phyloP scores from a whole-genome alignment of 225 moss, liverwort and hornwort genomes.

The Ulota crispa region DNA sequence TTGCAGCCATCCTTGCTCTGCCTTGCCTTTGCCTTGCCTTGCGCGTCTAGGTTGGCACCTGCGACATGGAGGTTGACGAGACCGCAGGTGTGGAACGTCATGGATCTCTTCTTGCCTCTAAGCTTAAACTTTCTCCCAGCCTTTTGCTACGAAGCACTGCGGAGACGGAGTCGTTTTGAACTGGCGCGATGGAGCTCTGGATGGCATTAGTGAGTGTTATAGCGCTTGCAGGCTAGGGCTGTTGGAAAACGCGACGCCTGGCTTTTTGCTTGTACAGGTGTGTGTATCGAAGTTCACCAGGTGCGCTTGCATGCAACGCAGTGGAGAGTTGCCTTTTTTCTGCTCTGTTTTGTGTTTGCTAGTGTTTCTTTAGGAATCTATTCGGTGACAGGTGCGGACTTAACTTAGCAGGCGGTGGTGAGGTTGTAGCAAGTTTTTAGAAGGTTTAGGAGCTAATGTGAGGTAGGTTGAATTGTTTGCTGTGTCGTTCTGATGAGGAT shows the following conservation, averaged over 20 bases:
- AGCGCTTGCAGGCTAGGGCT: conserved; percentile 15
- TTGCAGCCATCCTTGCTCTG: neutral
- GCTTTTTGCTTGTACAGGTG: conserved; percentile 22
- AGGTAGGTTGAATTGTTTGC: neutral
- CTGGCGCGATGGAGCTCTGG: neutral
- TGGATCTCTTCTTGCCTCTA: neutral
- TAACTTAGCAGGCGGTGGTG: too few species aligned
- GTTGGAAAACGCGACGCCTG: neutral
- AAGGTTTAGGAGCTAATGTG: conserved; percentile 20
- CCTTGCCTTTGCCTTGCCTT: neutral
- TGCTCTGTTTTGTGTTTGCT: neutral
- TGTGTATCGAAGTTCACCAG: neutral
- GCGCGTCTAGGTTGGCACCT: neutral
- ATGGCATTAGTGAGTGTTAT: neutral
- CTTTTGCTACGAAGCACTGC: neutral
- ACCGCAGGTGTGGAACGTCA: neutral
- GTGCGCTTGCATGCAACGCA: conserved; percentile 6
- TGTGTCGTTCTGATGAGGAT: neutral
- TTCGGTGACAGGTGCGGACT: neutral
- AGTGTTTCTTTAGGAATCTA: neutral
- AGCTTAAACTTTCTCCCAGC: neutral
- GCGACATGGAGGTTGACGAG: conserved; percentile 34
- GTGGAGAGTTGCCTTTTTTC: neutral
- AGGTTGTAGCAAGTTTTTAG: neutral
- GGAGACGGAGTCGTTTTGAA: neutral